A percentile compares a stretch with the other conserved stretches of the same genome.
Conservation (phyloP, 1,284 basidiomycete species). For the Termitomyces sp. region DNA sequence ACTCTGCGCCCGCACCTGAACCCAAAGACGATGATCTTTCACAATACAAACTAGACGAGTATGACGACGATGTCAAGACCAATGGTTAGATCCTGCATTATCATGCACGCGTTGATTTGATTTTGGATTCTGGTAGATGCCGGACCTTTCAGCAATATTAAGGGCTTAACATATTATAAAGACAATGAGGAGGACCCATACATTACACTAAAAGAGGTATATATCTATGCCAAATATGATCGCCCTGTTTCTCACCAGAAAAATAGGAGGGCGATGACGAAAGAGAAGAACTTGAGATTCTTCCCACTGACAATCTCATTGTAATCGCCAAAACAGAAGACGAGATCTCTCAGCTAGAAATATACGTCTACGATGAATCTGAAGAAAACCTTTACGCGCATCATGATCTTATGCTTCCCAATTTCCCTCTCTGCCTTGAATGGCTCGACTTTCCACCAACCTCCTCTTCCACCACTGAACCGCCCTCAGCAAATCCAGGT, state of each 20-base stretch:
- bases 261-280: conserved; percentile 77
- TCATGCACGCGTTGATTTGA: conserved; percentile 9
- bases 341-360: conserved; percentile 93
- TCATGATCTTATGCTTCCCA: conserved; percentile 97
- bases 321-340: conserved; percentile 95
- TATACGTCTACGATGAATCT: conserved; percentile 91
- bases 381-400: conserved; percentile 95
- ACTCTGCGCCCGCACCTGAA: conserved; percentile 37
- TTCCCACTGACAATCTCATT: conserved; percentile 89
- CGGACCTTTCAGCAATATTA: conserved; percentile 95
- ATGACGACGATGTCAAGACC: conserved; percentile 79
- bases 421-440: conserved; percentile 97
- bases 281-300: conserved; percentile 85
- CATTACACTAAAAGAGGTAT: conserved; percentile 90
- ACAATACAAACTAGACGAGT: conserved; percentile 90
- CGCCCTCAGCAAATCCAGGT: conserved; percentile 29
- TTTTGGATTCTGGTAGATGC: conserved; percentile 39
- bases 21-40: conserved; percentile 75
- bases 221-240: conserved; percentile 18
- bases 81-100: conserved; percentile 37
- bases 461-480: conserved; percentile 35
- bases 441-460: conserved; percentile 94
- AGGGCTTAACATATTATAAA: conserved; percentile 89
- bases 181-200: conserved; percentile 96
- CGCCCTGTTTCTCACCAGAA: background rate